Evolutionary conservation across 2,329 filamentous ascomycete genomes (phyloP), one percentile per base, ranked within the genome.

Genomic region (Chaetomiaceae sp.): DNA sequence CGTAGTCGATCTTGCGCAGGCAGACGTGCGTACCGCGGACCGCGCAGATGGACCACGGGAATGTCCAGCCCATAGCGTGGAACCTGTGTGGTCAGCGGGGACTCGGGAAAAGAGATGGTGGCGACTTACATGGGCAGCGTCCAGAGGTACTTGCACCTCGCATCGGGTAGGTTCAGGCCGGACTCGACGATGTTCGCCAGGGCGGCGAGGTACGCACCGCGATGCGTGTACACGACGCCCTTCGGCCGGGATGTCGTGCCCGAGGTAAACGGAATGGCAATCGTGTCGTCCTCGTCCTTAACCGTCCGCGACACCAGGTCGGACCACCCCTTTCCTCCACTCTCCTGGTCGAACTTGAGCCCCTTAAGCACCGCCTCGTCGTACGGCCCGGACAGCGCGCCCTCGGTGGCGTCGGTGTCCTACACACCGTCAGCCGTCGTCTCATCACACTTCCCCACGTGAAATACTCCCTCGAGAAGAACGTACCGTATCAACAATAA

Each of bases 11-110:
- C 75, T 96, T 97, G 56, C 94, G 82, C 17, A 99, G 76, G 64
- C 91, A 96, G 68, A 96, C 91, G 69, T 97, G 91, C 3, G 92
- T 95, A n/a, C 92, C 94, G 57, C 94, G 80, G 4, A 94, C 91
- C 1, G 91, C 90, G 11, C 90, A 95, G n/a, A 96, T 81, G 1
- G 91, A 82, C 94, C 91, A 96, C 0, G 90, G 90, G 64, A 92
- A 95, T 1, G 89, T 91, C 89, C 89, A 94, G n/a, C 80, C 84
- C 46, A 83, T 74, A 29, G 83, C 82, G 63, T 87, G 84, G 62
- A 87, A 87, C 71, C 79, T 78, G 19, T 33, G 27, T 11, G n/a
- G 37, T 43, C 31, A 49, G 51, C 29, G 6, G 17, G 3, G 14
- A 9, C 12, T n/a, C 20, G 6, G 2, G 12, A 6, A 33, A 17